Evolutionary conservation across 2,329 filamentous ascomycete genomes (phyloP), one percentile per base, ranked within the genome.

Genomic region (Cadophora gregata): DNA sequence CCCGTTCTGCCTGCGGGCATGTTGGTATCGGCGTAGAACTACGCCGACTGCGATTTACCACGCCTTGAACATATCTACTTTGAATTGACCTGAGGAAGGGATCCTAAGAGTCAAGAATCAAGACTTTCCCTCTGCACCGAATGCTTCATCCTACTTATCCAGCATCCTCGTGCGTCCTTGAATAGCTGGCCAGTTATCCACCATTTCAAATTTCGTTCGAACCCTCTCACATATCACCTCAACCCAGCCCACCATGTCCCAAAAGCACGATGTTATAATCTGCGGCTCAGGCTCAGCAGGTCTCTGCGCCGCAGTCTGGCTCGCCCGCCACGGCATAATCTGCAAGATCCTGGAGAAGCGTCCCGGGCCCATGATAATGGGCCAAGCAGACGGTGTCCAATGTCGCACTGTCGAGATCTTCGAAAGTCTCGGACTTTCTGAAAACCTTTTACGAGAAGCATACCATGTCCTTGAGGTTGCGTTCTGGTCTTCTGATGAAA

Each of bases 391-490:
- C 67, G 86, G 86, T 1, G 84, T 88, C 21, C 85, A 88, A 75
- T 85, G 83, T 64, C 84, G 86, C 1, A 87, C 86, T 0, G 85
- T 88, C 16, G 87, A 89, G 74, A 82, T 89, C 25, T 87, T 88
- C 60, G 86, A 89, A 71, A 85, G 83, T 53, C 86, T 88, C 36
- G 68, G 68, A 10, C 48, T 93, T 64, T 86, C 81, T 1, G 85
- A 92, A 69, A 80, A 84, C 4, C 84, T 85, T 1, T 86, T 86
- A 82, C 86, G 87, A 50, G 89, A 92, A 71, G 83, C 85, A 12
- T 90, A 90, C 73, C 87, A 88, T 73, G 85, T 91, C 78, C 81
- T 89, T 19, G 89, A 90, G 80, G 86, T 89, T 66, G 73, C 79
- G 9, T 69, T 86, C 67, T 86, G 85, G 86, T 88, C 89, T 67